A percentile compares a stretch with the other conserved stretches of the same genome.
Evolutionary conservation across 371 early-diverging fungal species (phyloP).

Genomic region (Mucor velutinosus): DNA sequence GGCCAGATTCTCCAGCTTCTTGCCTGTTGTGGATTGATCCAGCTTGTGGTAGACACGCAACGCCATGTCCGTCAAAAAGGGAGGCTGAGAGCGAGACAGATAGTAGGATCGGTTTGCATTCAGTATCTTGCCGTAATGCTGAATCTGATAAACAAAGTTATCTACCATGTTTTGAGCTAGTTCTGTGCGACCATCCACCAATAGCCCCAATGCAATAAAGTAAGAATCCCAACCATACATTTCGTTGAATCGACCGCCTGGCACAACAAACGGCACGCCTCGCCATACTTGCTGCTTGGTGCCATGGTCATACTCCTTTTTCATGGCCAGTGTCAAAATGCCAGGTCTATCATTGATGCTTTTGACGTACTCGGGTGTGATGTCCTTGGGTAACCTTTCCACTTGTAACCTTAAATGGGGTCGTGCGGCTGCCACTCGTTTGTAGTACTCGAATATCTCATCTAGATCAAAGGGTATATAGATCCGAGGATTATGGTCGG

Average conservation of each 20-base stretch:
- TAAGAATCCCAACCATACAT: constrained; percentile 98
- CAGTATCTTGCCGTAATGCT: constrained; percentile 93
- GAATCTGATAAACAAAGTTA: constrained; percentile 93
- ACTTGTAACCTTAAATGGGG: constrained; percentile 76
- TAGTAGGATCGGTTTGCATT: constrained; percentile 97
- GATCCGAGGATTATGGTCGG: constrained; percentile 73
- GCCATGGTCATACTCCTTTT: constrained; percentile 49
- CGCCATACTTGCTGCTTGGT: constrained; percentile 43
- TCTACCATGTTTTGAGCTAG: constrained; percentile 91
- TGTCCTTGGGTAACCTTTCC: constrained; percentile 76
- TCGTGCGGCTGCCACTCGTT: constrained; percentile 55
- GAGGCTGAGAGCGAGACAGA: constrained; percentile 92
- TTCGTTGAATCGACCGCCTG: constrained; percentile 97
- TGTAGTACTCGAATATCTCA: constrained; percentile 76
- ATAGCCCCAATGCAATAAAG: constrained; percentile 85
- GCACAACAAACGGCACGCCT: constrained; percentile 91
- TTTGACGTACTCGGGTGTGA: constrained; percentile 87
- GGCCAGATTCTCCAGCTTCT: constrained; percentile 50
- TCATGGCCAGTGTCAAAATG: constrained; percentile 80
- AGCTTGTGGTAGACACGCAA: constrained; percentile 68
- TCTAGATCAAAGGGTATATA: constrained; percentile 84
- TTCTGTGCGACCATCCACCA: constrained; percentile 79
- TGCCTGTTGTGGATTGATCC: constrained; percentile 21
- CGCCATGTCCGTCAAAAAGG: constrained; percentile 94
- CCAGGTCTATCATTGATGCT: constrained; percentile 84